A percentile compares a stretch with the other conserved stretches of the same genome.
phyloP scores from a whole-genome alignment of 805 yeast species.

The Candida wancherniae region DNA sequence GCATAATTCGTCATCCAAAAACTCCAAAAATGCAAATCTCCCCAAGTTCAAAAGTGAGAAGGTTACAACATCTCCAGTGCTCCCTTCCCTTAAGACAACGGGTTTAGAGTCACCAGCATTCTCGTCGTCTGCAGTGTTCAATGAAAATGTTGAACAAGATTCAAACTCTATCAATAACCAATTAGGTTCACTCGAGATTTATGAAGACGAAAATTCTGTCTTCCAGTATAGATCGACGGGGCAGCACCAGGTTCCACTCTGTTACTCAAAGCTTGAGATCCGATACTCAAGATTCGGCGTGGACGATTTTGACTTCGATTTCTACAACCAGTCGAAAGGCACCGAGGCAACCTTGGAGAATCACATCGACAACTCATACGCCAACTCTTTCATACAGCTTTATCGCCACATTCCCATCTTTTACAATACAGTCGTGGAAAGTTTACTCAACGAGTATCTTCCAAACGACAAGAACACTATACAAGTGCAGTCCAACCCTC shows the following conservation, averaged over 20 bases:
- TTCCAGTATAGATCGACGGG: slow-evolving; percentile 18
- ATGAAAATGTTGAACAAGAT: slow-evolving; percentile 10
- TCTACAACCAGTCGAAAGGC: slow-evolving; percentile 65
- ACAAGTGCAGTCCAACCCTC: slow-evolving; percentile 25
- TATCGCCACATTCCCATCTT: slow-evolving; percentile 73
- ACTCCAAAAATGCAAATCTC: no score
- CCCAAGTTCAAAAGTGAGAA: slow-evolving; percentile 63
- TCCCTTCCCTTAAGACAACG: slow-evolving; percentile 2
- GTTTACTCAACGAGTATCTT: slow-evolving; percentile 47
- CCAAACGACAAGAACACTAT: slow-evolving; percentile 35
- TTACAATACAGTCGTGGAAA: slow-evolving; percentile 57
- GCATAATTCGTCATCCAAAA: no score
- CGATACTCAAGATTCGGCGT: slow-evolving; percentile 88
- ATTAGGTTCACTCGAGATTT: slow-evolving; percentile 4
- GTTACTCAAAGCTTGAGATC: slow-evolving; percentile 70
- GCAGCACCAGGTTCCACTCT: slow-evolving; percentile 51
- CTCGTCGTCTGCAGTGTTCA: slow-evolving; percentile 6
- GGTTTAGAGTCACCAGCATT: slow-evolving; percentile 11
- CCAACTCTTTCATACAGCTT: slow-evolving; percentile 72
- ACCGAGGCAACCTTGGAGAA: slow-evolving; percentile 77
- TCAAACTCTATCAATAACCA: slow-evolving; percentile 10
- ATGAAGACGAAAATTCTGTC: slow-evolving; percentile 10
- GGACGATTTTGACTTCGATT: slow-evolving; percentile 86
- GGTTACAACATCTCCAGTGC: slow-evolving; percentile 14
- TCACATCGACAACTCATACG: slow-evolving; percentile 69